Evolutionary conservation across 2,329 filamentous ascomycete species (phyloP).

Genomic region (Dactylonectria macrodidyma): DNA sequence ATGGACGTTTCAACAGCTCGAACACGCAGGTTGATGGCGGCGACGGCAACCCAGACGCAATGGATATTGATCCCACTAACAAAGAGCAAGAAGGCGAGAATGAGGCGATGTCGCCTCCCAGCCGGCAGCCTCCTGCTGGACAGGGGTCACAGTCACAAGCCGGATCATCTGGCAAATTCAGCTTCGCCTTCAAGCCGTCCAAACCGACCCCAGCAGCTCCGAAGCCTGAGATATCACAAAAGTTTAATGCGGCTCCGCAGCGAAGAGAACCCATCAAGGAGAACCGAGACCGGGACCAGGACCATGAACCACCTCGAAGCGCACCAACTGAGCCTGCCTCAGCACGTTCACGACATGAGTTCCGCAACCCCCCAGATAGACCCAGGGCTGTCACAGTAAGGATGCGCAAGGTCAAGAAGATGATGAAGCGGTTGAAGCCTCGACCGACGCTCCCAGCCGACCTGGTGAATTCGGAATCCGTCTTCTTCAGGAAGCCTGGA

Average conservation of each 20-base stretch:
- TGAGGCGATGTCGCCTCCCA: slow-evolving; percentile 67
- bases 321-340: slow-evolving; percentile 70
- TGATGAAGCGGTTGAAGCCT: slow-evolving; percentile 78
- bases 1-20: slow-evolving; percentile 37
- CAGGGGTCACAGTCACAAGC: slow-evolving; percentile 66
- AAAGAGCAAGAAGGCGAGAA: slow-evolving; percentile 62
- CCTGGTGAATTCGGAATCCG: slow-evolving; percentile 84
- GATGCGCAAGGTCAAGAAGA: slow-evolving; percentile 76
- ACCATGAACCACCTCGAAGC: slow-evolving; percentile 64
- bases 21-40: slow-evolving; percentile 29
- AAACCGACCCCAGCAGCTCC: slow-evolving; percentile 71
- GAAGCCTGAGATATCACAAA: slow-evolving; percentile 77
- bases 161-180: slow-evolving; percentile 78
- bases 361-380: slow-evolving; percentile 52
- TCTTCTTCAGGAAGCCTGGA: slow-evolving; percentile 96
- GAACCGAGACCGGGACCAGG: slow-evolving; percentile 59
- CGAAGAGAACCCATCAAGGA: slow-evolving; percentile 55
- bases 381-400: slow-evolving; percentile 59
- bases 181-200: slow-evolving; percentile 91
- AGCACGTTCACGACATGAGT: slow-evolving; percentile 57
- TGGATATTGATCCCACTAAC: slow-evolving; percentile 35
- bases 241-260: slow-evolving; percentile 75
- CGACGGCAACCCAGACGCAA: slow-evolving; percentile 35
- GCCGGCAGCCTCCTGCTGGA: slow-evolving; percentile 67
- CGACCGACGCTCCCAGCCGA: slow-evolving; percentile 81